Evolutionary conservation across 2,329 filamentous ascomycete genomes (phyloP).

Genomic region (Cryphonectria naterciae): DNA sequence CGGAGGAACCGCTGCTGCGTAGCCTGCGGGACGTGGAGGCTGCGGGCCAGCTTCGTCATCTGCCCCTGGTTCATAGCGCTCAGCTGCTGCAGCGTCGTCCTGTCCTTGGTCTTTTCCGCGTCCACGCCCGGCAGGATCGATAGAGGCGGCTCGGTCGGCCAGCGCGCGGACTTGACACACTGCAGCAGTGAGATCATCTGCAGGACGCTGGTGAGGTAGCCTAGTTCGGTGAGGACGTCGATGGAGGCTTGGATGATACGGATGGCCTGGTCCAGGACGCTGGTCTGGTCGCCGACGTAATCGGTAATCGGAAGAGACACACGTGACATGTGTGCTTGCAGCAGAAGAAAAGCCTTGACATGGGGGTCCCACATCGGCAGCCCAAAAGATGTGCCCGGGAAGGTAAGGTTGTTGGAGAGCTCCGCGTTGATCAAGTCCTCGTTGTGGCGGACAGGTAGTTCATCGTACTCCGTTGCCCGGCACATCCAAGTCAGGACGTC

Average conservation of each 20-base stretch:
- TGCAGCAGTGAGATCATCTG: constrained; percentile 87
- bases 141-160: constrained; percentile 81
- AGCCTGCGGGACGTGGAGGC: constrained; percentile 53
- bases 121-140: constrained; percentile 79
- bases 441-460: constrained; percentile 95
- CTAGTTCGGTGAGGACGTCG: constrained; percentile 90
- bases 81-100: constrained; percentile 47
- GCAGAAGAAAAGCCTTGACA: constrained; percentile 90
- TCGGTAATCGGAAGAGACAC: constrained; percentile 93
- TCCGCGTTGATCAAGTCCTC: constrained; percentile 97
- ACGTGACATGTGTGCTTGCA: constrained; percentile 94
- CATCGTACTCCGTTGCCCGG: constrained; percentile 91
- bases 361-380: constrained; percentile 98
- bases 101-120: constrained; percentile 44
- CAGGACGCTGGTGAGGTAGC: constrained; percentile 74
- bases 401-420: constrained; percentile 78
- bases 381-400: constrained; percentile 61
- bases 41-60: constrained; percentile 50
- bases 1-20: constrained; percentile 57
- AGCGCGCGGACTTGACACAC: constrained; percentile 88
- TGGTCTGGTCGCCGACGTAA: constrained; percentile 92
- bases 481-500: constrained; percentile 93
- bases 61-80: constrained; percentile 41
- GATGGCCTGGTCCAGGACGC: constrained; percentile 91
- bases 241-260: constrained; percentile 96